phyloP scores from a whole-genome alignment of 352 stramenopile species.

The Pythium insidiosum region DNA sequence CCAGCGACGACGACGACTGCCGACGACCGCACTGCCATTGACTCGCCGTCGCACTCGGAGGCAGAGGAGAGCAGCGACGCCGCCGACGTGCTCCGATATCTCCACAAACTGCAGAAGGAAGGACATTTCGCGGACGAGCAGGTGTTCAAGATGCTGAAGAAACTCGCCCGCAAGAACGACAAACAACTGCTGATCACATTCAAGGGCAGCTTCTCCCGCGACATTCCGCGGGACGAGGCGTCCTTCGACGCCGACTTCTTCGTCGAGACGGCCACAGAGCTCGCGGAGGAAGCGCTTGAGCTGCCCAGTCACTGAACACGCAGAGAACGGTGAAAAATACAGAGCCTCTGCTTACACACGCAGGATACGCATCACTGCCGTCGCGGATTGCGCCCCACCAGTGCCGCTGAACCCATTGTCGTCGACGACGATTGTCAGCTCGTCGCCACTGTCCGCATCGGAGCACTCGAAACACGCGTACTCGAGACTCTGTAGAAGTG shows the following conservation, averaged over 20 bases:
- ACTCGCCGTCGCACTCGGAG: background rate
- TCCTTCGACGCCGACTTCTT: conserved; percentile 80
- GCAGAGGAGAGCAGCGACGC: conserved; percentile 12
- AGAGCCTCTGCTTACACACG: conserved; percentile 1
- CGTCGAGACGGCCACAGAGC: conserved; percentile 71
- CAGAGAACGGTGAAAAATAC: conserved; percentile 16
- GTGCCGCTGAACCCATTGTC: conserved; percentile 47
- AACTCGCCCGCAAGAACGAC: conserved; percentile 78
- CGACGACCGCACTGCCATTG: no score
- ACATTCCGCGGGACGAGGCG: no score
- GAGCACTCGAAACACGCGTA: conserved; percentile 25
- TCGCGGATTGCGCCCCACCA: conserved; percentile 21
- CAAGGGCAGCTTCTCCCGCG: conserved; percentile 74
- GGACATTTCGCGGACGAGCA: conserved; percentile 57
- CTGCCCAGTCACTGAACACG: conserved; percentile 9
- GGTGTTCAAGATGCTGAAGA: conserved; percentile 75
- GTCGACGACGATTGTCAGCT: conserved; percentile 37
- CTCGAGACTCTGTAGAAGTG: conserved; percentile 23
- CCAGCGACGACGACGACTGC: no score
- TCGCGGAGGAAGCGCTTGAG: conserved; percentile 52
- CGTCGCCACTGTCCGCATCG: conserved; percentile 25
- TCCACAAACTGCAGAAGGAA: conserved; percentile 79
- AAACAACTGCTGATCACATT: conserved; percentile 69
- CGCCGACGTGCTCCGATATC: conserved; percentile 62
- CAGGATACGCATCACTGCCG: conserved; percentile 9